A percentile compares a stretch with the other conserved stretches of the same genome.
Evolutionary conservation across 345 rosid species (phyloP).

Genomic region (Rhodamnia argentea): DNA sequence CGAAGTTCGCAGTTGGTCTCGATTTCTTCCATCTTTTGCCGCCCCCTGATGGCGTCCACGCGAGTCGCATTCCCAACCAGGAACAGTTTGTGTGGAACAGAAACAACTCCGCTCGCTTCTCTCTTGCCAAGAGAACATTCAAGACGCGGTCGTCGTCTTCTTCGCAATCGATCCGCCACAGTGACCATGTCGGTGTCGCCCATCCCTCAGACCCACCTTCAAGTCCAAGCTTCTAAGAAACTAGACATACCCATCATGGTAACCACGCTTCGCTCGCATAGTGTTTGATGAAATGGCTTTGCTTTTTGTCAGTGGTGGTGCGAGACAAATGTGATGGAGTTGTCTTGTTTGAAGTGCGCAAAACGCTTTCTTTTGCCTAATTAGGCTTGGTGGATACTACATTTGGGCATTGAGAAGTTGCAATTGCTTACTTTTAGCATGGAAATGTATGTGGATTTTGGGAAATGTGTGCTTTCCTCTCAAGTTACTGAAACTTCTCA

Average conservation of each 20-base stretch:
- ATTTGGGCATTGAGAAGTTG: not conserved
- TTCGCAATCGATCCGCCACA: not conserved
- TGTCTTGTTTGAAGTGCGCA: not conserved
- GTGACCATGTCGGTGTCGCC: conserved; percentile 4
- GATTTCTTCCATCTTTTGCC: not conserved
- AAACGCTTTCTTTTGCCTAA: not conserved
- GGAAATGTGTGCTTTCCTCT: not conserved
- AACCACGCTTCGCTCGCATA: not conserved
- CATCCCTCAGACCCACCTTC: not conserved
- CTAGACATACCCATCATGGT: conserved; percentile 7
- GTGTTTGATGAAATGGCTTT: not conserved
- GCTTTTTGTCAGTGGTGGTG: not conserved
- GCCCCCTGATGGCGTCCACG: not conserved
- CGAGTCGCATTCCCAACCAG: not conserved
- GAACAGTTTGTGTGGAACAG: not conserved
- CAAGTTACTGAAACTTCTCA: not conserved
- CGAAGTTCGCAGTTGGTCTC: not conserved
- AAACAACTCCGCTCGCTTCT: not conserved
- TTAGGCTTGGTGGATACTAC: not conserved
- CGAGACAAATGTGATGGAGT: not conserved
- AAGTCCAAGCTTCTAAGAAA: not conserved
- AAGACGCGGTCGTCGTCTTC: not conserved
- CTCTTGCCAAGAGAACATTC: not conserved
- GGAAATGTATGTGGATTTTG: not conserved
- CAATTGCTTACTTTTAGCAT: not conserved